These are phyloP conservation scores for Fusarium beomiforme DNA, from an alignment of 2,329 filamentous ascomycete genomes.

Conservation along the genomic window DNA sequence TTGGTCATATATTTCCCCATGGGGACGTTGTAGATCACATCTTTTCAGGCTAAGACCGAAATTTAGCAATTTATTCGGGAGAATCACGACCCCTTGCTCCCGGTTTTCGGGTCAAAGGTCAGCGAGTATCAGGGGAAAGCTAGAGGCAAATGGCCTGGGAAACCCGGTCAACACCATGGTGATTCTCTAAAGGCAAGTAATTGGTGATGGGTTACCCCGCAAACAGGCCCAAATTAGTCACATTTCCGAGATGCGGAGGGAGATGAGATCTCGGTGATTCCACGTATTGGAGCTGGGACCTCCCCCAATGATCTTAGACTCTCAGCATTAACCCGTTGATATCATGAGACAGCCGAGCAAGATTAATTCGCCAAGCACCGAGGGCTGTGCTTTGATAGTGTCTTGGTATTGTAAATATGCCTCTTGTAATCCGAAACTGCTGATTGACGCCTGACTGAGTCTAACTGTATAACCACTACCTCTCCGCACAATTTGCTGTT, in stretches of 20 bases:
- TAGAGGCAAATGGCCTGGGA: slow-evolving; percentile 13
- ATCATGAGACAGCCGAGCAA: not conserved
- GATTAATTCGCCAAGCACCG: not conserved
- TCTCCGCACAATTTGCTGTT: slow-evolving; percentile 10
- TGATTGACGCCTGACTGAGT: slow-evolving; percentile 36
- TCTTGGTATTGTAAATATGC: slow-evolving; percentile 18
- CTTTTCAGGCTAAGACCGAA: slow-evolving; percentile 30
- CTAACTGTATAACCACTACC: slow-evolving; percentile 37
- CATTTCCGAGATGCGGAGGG: slow-evolving; percentile 27
- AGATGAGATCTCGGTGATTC: slow-evolving; percentile 17
- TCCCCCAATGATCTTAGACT: not conserved
- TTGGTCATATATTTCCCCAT: slow-evolving; percentile 36
- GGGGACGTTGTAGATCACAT: slow-evolving; percentile 37
- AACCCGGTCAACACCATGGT: slow-evolving; percentile 9
- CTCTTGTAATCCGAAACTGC: slow-evolving; percentile 14
- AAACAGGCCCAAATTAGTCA: slow-evolving; percentile 22
- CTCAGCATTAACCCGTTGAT: not conserved
- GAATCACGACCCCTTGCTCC: slow-evolving; percentile 3
- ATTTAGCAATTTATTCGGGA: slow-evolving; percentile 20
- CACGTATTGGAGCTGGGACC: slow-evolving; percentile 32
- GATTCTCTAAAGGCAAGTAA: not conserved
- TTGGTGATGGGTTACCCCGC: slow-evolving; percentile 15
- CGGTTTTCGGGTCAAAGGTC: slow-evolving; percentile 35
- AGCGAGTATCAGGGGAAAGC: slow-evolving; percentile 29
- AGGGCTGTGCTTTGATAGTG: not conserved